Evolutionary conservation across 106 monocot species (phyloP), one percentile per base, ranked within the genome.

Genomic region (Phalaenopsis equestris): DNA sequence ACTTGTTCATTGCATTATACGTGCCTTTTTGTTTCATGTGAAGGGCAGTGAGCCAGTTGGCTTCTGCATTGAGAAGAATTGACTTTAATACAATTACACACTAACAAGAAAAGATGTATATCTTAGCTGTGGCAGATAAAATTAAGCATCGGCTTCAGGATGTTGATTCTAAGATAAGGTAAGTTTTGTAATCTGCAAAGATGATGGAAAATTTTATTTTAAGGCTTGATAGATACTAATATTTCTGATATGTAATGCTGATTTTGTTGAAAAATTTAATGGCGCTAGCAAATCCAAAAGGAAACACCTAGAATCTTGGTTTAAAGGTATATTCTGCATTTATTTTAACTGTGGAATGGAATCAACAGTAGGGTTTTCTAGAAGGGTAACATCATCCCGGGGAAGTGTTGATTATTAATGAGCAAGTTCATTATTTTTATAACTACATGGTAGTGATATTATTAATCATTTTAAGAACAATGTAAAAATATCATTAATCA

Each of bases 251-350:
- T 41, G 52, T 72, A 42, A 9, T 39, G 74, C 38, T 80, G 75
- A 42, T 85, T 72, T 83, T 94, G 97, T 52, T 79, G 77, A 30
- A 65, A 88, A 90, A 77, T 85, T 91, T 43, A 79, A 72, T 24
- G 78, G 72, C 56, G 36, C 67, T 56, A 79, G 86, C 72, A 98
- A 89, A 47, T 83, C 85, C 21, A 94, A 94, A 85, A 89, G 90
- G 80, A 94, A 94, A 75, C 87, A 79, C 24, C 11, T 98, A 42
- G 97, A 98, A 84, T 86, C 90, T 1, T 83, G 79, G 86, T 88
- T 94, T 67, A 84, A 91, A 82, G 97, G 97, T 98, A 87, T 30
- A 30, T 30, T 30, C 30, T 30, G 30, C 30, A 30, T 30, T 30
- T 30, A 30, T 30, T 30, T 30, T 30, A 0, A 30, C 30, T 30